These are phyloP conservation scores for Aureobasidium pullulans DNA, from an alignment of 2,329 filamentous ascomycete species.

Conservation along the genomic window DNA sequence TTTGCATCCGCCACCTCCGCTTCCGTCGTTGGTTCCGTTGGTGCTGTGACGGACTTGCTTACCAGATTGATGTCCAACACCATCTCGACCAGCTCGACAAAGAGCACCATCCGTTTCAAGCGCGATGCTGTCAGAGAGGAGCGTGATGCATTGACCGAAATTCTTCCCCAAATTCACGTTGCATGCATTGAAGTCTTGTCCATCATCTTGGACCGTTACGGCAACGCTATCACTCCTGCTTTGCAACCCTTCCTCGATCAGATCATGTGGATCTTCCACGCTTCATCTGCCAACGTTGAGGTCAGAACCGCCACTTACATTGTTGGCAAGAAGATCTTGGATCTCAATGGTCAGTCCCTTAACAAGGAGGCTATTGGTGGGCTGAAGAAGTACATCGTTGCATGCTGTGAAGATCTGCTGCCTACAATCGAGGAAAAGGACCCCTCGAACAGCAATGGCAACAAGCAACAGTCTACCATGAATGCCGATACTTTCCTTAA, in stretches of 20 bases:
- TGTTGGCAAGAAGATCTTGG: conserved; percentile 51
- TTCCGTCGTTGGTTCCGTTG: conserved; percentile 60
- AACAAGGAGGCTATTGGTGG: conserved; percentile 58
- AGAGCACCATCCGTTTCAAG: conserved; percentile 51
- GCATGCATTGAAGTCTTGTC: conserved; percentile 59
- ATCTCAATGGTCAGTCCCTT: conserved; percentile 57
- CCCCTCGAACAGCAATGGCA: conserved; percentile 33
- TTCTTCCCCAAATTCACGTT: conserved; percentile 66
- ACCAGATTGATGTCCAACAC: conserved; percentile 62
- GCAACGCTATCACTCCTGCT: conserved; percentile 50
- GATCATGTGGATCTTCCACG: conserved; percentile 59
- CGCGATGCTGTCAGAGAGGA: conserved; percentile 71
- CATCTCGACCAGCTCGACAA: conserved; percentile 33
- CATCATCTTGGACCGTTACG: conserved; percentile 52
- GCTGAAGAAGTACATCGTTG: conserved; percentile 54
- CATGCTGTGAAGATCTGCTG: conserved; percentile 69
- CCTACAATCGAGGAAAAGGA: conserved; percentile 30
- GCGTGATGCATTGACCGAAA: conserved; percentile 67
- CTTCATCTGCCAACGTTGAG: conserved; percentile 41
- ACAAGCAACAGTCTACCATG: conserved; percentile 32
- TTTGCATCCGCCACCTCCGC: conserved; percentile 58
- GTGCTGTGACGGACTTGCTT: conserved; percentile 59
- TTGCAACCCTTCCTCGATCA: conserved; percentile 63
- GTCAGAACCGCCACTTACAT: conserved; percentile 57
- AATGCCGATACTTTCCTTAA: conserved; percentile 69